These are phyloP conservation scores for Magnolia officinalis DNA, from an alignment of 164 flowering plant genomes.

Conservation along the genomic window DNA sequence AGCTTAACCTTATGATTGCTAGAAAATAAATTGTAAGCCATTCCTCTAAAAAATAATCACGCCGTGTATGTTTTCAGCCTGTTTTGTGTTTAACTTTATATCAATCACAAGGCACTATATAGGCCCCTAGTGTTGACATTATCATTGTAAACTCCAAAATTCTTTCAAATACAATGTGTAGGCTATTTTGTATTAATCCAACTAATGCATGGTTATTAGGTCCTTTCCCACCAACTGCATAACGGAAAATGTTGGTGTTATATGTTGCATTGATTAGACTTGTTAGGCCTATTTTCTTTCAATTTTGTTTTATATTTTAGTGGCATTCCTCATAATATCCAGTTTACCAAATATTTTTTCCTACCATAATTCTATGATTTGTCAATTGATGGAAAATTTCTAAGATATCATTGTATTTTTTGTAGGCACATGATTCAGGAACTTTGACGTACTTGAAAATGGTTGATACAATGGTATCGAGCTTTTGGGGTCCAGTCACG, in stretches of 20 bases:
- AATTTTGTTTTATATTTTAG: no score
- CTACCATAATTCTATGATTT: background rate
- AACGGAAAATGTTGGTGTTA: background rate
- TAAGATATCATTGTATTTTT: background rate
- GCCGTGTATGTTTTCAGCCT: no score
- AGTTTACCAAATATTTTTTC: no score
- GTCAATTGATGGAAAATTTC: background rate
- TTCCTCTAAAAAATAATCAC: no score
- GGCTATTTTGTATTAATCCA: no score
- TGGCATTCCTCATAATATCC: background rate
- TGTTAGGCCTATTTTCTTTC: background rate
- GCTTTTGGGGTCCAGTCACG: slow-evolving; percentile 93
- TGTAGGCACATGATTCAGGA: slow-evolving; percentile 21
- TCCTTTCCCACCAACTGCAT: background rate
- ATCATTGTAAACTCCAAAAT: no score
- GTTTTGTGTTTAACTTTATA: no score
- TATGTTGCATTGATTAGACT: background rate
- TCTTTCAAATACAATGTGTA: no score
- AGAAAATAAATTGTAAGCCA: no score
- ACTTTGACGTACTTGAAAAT: slow-evolving; percentile 21
- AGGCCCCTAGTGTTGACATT: no score
- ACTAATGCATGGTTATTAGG: background rate
- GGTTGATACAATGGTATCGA: slow-evolving; percentile 52
- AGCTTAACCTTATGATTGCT: no score
- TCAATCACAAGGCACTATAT: no score